A percentile compares a stretch with the other conserved stretches of the same genome.
phyloP scores from a whole-genome alignment of 192 early-diverging fungal genomes.

The Mortierella hygrophila region DNA sequence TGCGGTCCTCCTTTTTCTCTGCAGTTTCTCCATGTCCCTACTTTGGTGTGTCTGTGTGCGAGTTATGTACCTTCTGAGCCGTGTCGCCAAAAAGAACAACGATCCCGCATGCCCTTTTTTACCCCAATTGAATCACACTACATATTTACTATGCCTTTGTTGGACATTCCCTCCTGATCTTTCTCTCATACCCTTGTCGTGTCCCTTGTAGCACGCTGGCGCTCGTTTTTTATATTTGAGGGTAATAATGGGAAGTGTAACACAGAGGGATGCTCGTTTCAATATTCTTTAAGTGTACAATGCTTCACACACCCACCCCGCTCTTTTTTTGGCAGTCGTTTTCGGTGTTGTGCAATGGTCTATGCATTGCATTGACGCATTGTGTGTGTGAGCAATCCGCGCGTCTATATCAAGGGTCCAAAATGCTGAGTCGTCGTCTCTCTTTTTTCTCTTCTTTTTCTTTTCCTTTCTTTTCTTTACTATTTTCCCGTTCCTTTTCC shows the following conservation, averaged over 20 bases:
- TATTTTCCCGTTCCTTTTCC: background rate
- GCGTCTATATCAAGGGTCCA: constrained; percentile 27
- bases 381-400: background rate
- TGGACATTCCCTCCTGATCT: background rate
- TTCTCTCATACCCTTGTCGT: no score
- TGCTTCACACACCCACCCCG: background rate
- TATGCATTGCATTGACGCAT: background rate
- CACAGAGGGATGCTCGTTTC: background rate
- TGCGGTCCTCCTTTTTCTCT: background rate
- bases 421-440: background rate
- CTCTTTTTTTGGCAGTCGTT: background rate
- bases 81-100: background rate
- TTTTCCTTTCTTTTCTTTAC: background rate
- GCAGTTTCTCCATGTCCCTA: background rate
- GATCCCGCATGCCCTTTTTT: background rate
- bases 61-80: background rate
- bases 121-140: background rate
- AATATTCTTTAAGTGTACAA: background rate
- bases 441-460: constrained; percentile 3
- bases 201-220: background rate
- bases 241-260: background rate
- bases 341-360: background rate
- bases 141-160: background rate
- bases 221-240: background rate
- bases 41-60: background rate